A percentile compares a stretch with the other conserved stretches of the same genome.
These are phyloP conservation scores for Neopestalotiopsis rosae DNA, from an alignment of 2,329 filamentous ascomycete species.

Conservation along the genomic window DNA sequence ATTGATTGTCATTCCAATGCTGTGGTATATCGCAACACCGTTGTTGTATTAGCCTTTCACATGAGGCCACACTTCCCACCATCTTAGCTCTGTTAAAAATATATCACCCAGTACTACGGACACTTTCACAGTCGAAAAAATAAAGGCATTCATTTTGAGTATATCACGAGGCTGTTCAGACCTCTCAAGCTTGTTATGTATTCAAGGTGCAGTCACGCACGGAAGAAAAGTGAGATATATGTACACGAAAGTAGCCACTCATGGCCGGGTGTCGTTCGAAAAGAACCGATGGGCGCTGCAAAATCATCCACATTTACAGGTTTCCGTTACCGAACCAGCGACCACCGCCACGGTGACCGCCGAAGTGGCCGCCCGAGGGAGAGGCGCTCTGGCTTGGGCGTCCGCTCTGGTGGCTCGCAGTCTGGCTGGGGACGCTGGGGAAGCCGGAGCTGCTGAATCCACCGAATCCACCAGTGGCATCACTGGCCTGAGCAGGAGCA, in stretches of 20 bases:
- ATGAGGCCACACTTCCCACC: neutral
- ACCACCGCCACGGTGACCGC: neutral
- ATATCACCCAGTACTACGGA: neutral
- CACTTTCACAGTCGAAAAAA: neutral
- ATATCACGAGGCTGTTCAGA: neutral
- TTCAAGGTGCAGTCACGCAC: neutral
- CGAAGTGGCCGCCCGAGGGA: neutral
- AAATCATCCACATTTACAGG: neutral
- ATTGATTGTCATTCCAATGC: neutral
- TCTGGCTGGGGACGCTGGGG: neutral
- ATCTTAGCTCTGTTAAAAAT: neutral
- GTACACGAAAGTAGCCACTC: constrained; percentile 2
- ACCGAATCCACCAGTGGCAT: neutral
- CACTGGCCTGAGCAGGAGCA: neutral
- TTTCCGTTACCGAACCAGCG: constrained; percentile 2
- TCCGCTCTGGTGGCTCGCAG: neutral
- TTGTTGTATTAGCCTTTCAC: neutral
- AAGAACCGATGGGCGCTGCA: neutral
- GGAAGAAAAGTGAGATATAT: neutral
- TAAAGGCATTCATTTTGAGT: neutral
- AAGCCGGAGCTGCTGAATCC: neutral
- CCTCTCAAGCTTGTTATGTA: neutral
- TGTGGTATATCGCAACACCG: neutral
- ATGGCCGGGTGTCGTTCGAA: neutral
- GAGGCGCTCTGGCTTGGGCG: neutral